A percentile compares a stretch with the other conserved stretches of the same genome.
phyloP scores from a whole-genome alignment of 1,284 basidiomycete species.

The Meripilus lineatus region DNA sequence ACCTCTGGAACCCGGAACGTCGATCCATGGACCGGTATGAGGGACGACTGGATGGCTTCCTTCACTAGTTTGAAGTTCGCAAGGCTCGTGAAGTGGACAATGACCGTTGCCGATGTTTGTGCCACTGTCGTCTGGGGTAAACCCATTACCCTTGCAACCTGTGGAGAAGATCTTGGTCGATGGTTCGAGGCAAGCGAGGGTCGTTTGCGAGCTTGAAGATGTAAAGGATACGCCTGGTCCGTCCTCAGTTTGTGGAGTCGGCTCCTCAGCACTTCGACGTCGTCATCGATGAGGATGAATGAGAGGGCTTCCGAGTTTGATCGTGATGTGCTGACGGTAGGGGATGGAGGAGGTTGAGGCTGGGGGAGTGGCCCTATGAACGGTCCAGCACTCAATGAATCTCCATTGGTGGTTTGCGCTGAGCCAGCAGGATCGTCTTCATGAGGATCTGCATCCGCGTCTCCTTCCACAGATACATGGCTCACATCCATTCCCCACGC shows the following conservation, averaged over 20 bases:
- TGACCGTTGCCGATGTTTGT: slow-evolving; percentile 40
- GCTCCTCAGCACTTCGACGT: slow-evolving; percentile 69
- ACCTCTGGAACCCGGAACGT: slow-evolving; percentile 63
- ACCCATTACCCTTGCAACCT: slow-evolving; percentile 57
- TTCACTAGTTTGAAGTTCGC: slow-evolving; percentile 85
- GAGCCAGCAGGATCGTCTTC: background rate
- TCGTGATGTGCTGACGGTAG: slow-evolving; percentile 7
- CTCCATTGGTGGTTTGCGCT: background rate
- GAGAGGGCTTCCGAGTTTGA: slow-evolving; percentile 30
- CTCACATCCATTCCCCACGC: slow-evolving; percentile 92
- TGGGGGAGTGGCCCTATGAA: slow-evolving; percentile 11
- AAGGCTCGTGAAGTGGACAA: slow-evolving; percentile 89
- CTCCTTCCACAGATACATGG: slow-evolving; percentile 66
- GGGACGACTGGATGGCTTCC: slow-evolving; percentile 74
- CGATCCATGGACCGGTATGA: slow-evolving; percentile 41
- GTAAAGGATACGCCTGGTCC: slow-evolving; percentile 45
- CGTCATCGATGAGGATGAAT: slow-evolving; percentile 89
- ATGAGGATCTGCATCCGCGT: slow-evolving; percentile 31
- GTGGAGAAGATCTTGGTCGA: slow-evolving; percentile 73
- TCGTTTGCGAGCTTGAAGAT: slow-evolving; percentile 53
- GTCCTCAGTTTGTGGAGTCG: slow-evolving; percentile 61
- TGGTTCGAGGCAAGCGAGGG: slow-evolving; percentile 67
- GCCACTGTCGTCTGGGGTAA: slow-evolving; percentile 22
- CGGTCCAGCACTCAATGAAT: slow-evolving; percentile 1
- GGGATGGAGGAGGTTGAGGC: slow-evolving; percentile 9